These are phyloP conservation scores for Fusarium devonianum DNA, from an alignment of 2,329 filamentous ascomycete species.

Conservation along the genomic window DNA sequence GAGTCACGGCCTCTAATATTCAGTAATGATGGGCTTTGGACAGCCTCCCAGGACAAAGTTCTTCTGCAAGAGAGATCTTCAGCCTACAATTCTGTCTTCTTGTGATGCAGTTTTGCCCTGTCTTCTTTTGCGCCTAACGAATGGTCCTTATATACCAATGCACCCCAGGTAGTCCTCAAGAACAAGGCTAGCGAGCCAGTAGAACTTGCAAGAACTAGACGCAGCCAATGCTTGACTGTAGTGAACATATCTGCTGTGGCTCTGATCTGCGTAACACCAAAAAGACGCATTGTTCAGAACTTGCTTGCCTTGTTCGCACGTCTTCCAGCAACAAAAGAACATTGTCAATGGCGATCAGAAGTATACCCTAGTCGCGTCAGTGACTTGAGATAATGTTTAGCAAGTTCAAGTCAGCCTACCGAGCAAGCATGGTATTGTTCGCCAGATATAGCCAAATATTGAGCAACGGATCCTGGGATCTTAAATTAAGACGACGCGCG, in stretches of 20 bases:
- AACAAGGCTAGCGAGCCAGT: background rate
- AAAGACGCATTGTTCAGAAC: background rate
- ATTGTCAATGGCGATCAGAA: background rate
- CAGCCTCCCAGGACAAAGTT: constrained; percentile 4
- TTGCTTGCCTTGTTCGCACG: background rate
- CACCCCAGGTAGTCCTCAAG: background rate
- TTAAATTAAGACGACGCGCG: background rate
- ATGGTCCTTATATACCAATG: constrained; percentile 13
- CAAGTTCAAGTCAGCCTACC: constrained; percentile 16
- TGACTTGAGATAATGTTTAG: too few relatives aligned
- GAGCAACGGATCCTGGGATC: too few relatives aligned
- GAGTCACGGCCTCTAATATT: constrained; percentile 1
- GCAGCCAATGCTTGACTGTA: background rate
- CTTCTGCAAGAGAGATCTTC: background rate
- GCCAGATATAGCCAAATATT: constrained; percentile 8
- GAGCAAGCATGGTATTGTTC: background rate
- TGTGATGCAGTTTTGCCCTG: background rate
- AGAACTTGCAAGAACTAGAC: background rate
- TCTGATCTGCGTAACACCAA: constrained; percentile 1
- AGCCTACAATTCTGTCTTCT: background rate
- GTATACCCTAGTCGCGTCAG: background rate
- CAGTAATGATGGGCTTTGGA: background rate
- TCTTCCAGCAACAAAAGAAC: constrained; percentile 16
- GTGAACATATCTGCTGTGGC: constrained; percentile 13
- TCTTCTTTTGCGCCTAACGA: background rate